Evolutionary conservation across 805 yeast species (phyloP).

Genomic region (Peterozyma toletana): DNA sequence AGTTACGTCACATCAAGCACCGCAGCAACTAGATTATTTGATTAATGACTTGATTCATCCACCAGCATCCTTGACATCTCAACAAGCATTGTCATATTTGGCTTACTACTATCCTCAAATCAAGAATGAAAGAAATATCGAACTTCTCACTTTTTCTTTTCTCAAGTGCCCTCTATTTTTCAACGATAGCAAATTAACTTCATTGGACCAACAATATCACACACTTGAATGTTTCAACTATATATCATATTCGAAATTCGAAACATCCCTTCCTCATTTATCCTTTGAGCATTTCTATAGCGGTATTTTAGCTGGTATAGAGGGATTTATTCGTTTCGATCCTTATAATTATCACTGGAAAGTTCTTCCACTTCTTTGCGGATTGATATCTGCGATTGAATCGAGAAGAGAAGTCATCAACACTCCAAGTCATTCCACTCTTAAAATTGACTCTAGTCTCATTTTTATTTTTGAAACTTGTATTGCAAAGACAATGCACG

Average conservation of each 20-base stretch:
- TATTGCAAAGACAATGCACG: neutral
- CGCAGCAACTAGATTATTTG: slow-evolving; percentile 39
- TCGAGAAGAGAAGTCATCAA: slow-evolving; percentile 15
- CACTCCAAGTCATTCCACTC: slow-evolving; percentile 19
- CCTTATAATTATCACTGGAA: slow-evolving; percentile 30
- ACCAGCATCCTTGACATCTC: slow-evolving; percentile 19
- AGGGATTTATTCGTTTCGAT: slow-evolving; percentile 17
- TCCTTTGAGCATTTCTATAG: slow-evolving; percentile 35
- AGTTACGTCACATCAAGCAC: slow-evolving; percentile 13
- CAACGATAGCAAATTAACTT: slow-evolving; percentile 12
- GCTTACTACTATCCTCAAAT: slow-evolving; percentile 45
- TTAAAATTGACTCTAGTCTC: slow-evolving; percentile 13
- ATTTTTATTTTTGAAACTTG: slow-evolving; percentile 8
- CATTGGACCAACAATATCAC: slow-evolving; percentile 26
- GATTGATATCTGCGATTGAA: slow-evolving; percentile 30
- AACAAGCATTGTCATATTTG: slow-evolving; percentile 34
- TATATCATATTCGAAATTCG: slow-evolving; percentile 35
- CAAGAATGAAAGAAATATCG: slow-evolving; percentile 38
- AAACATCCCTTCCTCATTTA: slow-evolving; percentile 40
- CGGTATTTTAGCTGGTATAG: slow-evolving; percentile 26
- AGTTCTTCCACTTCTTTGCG: slow-evolving; percentile 38
- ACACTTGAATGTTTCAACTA: slow-evolving; percentile 42
- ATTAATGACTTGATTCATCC: slow-evolving; percentile 38
- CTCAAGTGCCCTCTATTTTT: slow-evolving; percentile 33
- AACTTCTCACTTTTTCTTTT: slow-evolving; percentile 35